Evolutionary conservation across 2,329 filamentous ascomycete species (phyloP).

Genomic region (Exophiala alcalophila): DNA sequence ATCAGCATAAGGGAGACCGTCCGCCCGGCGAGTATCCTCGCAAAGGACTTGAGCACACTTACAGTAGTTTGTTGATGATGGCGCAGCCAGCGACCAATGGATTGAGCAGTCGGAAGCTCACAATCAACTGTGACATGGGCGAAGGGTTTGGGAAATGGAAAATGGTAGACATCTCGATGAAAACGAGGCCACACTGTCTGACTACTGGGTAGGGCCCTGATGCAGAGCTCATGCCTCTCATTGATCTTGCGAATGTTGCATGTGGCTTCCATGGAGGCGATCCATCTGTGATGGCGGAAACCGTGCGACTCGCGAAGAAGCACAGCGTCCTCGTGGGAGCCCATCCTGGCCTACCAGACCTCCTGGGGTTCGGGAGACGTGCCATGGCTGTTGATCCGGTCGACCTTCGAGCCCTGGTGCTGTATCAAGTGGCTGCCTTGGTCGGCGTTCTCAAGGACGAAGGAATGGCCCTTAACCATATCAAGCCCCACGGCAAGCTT

Average conservation of each 20-base stretch:
- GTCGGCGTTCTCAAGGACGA: slow-evolving; percentile 58
- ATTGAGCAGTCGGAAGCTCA: no score
- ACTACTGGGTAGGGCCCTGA: slow-evolving; percentile 52
- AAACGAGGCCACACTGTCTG: no score
- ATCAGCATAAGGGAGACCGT: no score
- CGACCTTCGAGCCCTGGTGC: slow-evolving; percentile 54
- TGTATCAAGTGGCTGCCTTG: slow-evolving; percentile 63
- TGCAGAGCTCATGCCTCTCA: slow-evolving; percentile 57
- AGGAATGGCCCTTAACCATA: slow-evolving; percentile 54
- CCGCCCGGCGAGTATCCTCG: no score
- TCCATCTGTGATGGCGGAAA: slow-evolving; percentile 60
- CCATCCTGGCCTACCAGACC: slow-evolving; percentile 62
- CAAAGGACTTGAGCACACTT: no score
- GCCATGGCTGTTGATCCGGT: slow-evolving; percentile 57
- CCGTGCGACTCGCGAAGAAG: slow-evolving; percentile 56
- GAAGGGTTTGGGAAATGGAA: slow-evolving; percentile 3
- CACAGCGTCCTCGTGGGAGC: slow-evolving; percentile 57
- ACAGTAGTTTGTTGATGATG: no score
- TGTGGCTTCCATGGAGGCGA: slow-evolving; percentile 59
- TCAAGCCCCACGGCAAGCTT: slow-evolving; percentile 60
- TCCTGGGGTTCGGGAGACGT: slow-evolving; percentile 61
- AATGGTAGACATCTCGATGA: slow-evolving; percentile 31
- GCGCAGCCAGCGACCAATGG: no score
- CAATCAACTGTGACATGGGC: slow-evolving; percentile 7
- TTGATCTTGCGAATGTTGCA: slow-evolving; percentile 61